A percentile compares a stretch with the other conserved stretches of the same genome.
Conservation (phyloP, 1,284 basidiomycete species). For the Pseudozyma sp. region DNA sequence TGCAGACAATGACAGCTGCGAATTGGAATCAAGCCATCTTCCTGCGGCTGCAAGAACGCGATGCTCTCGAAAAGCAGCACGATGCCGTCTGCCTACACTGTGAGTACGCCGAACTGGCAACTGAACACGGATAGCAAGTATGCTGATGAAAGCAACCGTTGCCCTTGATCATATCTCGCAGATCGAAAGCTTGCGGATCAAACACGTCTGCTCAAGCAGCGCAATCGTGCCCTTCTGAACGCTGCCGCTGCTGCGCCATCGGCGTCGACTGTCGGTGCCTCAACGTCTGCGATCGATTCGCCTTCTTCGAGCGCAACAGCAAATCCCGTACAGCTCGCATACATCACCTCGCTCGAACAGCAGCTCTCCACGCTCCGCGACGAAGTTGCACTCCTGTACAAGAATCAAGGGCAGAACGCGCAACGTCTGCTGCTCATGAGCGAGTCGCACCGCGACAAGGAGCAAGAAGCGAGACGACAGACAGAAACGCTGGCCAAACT, state of each 20-base stretch:
- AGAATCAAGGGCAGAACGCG: slow-evolving; percentile 94
- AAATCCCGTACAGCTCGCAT: slow-evolving; percentile 85
- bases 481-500: slow-evolving; percentile 80
- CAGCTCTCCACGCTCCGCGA: slow-evolving; percentile 89
- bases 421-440: slow-evolving; percentile 91
- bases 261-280: slow-evolving; percentile 8
- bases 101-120: slow-evolving; percentile 21
- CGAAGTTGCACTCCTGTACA: slow-evolving; percentile 92
- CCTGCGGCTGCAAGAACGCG: slow-evolving; percentile 54
- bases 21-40: slow-evolving; percentile 58
- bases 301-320: slow-evolving; percentile 6
- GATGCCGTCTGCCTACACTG: slow-evolving; percentile 50
- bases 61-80: slow-evolving; percentile 53
- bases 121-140: too few relatives aligned
- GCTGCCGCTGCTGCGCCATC: slow-evolving; percentile 34
- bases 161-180: slow-evolving; percentile 2
- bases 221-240: slow-evolving; percentile 49
- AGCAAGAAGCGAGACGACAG: slow-evolving; percentile 81
- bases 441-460: slow-evolving; percentile 90
- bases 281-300: slow-evolving; percentile 7
- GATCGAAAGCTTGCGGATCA: slow-evolving; percentile 53
- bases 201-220: slow-evolving; percentile 44
- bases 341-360: slow-evolving; percentile 88
- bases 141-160: too few relatives aligned
- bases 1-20: slow-evolving; percentile 24